phyloP scores from a whole-genome alignment of 2,329 filamentous ascomycete species.

The Nemania abortiva region DNA sequence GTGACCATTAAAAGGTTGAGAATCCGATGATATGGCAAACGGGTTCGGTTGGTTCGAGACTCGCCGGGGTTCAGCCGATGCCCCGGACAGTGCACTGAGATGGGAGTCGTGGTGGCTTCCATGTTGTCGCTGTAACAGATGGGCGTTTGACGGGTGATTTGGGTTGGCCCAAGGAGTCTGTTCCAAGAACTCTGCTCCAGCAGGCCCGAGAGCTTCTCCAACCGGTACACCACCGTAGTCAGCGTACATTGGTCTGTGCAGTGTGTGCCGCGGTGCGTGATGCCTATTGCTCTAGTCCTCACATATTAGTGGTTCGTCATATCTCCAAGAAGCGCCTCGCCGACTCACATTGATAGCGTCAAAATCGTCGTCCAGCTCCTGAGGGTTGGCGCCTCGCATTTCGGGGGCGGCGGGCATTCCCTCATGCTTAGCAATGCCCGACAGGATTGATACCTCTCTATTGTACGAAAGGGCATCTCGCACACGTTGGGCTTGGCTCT shows the following conservation, averaged over 20 bases:
- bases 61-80: constrained; percentile 54
- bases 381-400: constrained; percentile 76
- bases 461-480: constrained; percentile 92
- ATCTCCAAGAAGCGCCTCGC: background rate
- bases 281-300: constrained; percentile 49
- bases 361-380: constrained; percentile 87
- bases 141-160: constrained; percentile 76
- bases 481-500: constrained; percentile 80
- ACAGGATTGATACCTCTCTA: constrained; percentile 90
- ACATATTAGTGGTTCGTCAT: constrained; percentile 31
- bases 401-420: constrained; percentile 96
- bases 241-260: constrained; percentile 57
- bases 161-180: constrained; percentile 94
- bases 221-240: constrained; percentile 64
- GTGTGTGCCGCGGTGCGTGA: constrained; percentile 53
- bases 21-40: constrained; percentile 52
- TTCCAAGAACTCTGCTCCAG: constrained; percentile 88
- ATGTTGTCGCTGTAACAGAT: constrained; percentile 56
- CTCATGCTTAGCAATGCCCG: constrained; percentile 92
- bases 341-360: constrained; percentile 85
- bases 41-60: constrained; percentile 55
- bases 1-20: constrained; percentile 49
- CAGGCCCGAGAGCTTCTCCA: constrained; percentile 67
- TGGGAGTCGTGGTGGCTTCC: constrained; percentile 53
- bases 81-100: constrained; percentile 47